Base-by-base conservation (phyloP, 148 eudicot genomes). In the Camellia lanceoleosa region DNA sequence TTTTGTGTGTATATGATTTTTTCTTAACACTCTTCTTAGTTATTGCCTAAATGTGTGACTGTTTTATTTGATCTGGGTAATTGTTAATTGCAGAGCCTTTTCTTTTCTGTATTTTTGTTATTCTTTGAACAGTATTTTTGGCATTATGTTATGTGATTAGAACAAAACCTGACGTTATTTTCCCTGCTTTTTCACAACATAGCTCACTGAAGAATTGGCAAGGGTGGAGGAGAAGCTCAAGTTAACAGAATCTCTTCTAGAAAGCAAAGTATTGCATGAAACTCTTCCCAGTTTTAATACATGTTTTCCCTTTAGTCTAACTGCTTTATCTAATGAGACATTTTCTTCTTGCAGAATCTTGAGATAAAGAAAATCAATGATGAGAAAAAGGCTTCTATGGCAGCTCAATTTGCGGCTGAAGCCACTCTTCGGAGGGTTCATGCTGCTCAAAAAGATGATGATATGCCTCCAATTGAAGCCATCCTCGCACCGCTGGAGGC, bases 371-470 rank as follows among this genome's bases (percentile, higher is more conserved):
- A 86, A 83, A 89, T 90, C 65, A 90, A 90, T 81, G 93, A 90
- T 87, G 93, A 90, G 79, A 90, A 90, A 84, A 90, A 83, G 81
- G 89, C 93, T 58, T 90, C 93, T 74, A 90, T 90, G 91, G 92
- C 93, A 77, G 93, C 93, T 75, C 93, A 90, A 77, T 90, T 90
- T 87, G 93, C 93, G 12, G 93, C 93, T 51, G 93, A 90, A 85
- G 93, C 93, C 67, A 87, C 93, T 66, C 89, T 90, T 75, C 84
- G 93, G 56, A 84, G 93, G 86, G 93, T 90, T 75, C 93, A 90
- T 89, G 91, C 93, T 77, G 93, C 91, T 54, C 93, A 89, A 80
- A 90, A 90, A 65, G 93, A 90, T 81, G 93, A 90, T 83, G 93
- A 90, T 74, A 90, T 90, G 90, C 93, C 93, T 65, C 93, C 93